Conservation (phyloP, 352 stramenopile species). For the Phytophthora tubulina region DNA sequence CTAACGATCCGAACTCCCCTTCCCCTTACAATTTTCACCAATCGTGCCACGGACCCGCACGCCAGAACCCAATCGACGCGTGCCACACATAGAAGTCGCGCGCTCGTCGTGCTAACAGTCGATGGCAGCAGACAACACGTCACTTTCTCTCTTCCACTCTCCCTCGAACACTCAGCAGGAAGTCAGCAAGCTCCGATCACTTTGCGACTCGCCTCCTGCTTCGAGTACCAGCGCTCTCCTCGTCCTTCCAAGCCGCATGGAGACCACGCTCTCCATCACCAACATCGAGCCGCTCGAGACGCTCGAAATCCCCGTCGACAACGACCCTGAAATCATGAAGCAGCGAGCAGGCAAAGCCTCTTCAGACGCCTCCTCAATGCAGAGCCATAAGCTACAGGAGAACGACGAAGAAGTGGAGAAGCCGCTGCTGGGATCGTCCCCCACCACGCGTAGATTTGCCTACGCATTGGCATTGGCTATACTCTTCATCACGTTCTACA, state of each 20-base stretch:
- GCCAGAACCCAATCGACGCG: conserved; percentile 12
- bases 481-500: conserved; percentile 74
- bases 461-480: conserved; percentile 65
- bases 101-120: conserved; percentile 1
- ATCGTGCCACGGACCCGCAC: conserved; percentile 11
- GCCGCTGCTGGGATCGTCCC: conserved; percentile 24
- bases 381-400: conserved; percentile 12
- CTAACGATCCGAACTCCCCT: conserved; percentile 22
- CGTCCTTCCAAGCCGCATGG: conserved; percentile 28
- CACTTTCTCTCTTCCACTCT: conserved; percentile 17
- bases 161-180: conserved; percentile 19
- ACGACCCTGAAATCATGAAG: conserved; percentile 34
- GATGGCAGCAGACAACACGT: conserved; percentile 19
- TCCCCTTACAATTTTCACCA: conserved; percentile 6
- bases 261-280: conserved; percentile 16
- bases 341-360: conserved; percentile 25
- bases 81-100: conserved; percentile 23
- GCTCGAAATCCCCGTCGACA: conserved; percentile 28
- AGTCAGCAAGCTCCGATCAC: conserved; percentile 9
- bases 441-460: conserved; percentile 31
- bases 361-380: background rate
- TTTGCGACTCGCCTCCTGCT: conserved; percentile 16
- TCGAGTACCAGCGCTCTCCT: conserved; percentile 13
- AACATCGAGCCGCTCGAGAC: conserved; percentile 22
- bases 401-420: conserved; percentile 14